Base-by-base conservation (phyloP, 306 rosid genomes). In the Sophora flavescens region DNA sequence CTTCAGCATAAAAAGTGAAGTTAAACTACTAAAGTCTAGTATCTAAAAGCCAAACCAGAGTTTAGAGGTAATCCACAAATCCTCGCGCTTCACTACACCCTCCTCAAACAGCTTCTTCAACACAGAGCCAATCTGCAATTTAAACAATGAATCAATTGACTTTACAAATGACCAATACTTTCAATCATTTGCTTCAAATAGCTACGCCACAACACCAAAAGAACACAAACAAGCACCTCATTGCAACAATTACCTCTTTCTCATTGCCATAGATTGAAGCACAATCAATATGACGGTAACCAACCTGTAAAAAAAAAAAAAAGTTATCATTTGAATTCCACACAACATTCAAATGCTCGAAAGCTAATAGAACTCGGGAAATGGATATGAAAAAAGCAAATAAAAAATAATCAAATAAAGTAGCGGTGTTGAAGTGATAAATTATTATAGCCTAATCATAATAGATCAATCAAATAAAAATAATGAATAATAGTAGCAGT, bases 1-100 rank as follows among this genome's bases (percentile, higher is more conserved):
- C 15, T 39, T 60, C 50, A 62, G 62, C 69, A 16, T 44, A 16
- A 42, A 61, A 4, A 18, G 56, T 33, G 14, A 53, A 42, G 76
- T 9, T 1, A 81, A 81, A 60, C 50, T 48, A 69, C 65, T 32
- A 47, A 47, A 32, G 16, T 45, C 38, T 42, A 56, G 41, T 74
- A 77, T 39, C 50, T 41, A 74, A 13, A 42, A 81, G 73, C 87
- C 87, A 64, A 84, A 90, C 98, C 97, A 88, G 54, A 90, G 89
- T 88, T 86, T 93, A 4, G 98, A 94, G 50, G 98, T 91, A 84
- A 91, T 90, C 93, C 93, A 94, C 83, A 91, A 81, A 78, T 91
- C 96, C 83, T 90, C 97, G 0, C 96, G 93, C 83, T 90, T 94
- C 70, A 91, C 89, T 26, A 86, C 85, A 13, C 91, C 94, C 44